Base-by-base conservation (phyloP, 2,329 filamentous ascomycete genomes). In the Pseudopyricularia cyperi region DNA sequence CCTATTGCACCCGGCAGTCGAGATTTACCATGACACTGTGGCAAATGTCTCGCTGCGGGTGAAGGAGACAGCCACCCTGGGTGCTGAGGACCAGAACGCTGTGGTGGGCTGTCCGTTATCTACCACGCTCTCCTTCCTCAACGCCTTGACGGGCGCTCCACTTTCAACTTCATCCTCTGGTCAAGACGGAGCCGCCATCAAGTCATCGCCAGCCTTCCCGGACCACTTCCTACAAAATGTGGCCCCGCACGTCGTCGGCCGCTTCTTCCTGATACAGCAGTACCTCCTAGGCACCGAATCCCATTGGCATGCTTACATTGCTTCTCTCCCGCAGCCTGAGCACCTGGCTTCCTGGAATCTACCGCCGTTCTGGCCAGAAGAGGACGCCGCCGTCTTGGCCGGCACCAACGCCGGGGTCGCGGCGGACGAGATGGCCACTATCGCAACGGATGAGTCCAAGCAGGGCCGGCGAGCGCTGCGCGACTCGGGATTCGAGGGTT, bases 241-340 rank as follows among this genome's bases (percentile, higher is more conserved):
- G 2, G 74, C 75, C 1, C 73, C 79, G 0, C 76, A 85, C 57
- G 77, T 85, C 53, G 66, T 82, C 48, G 75, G 79, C 8, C 75
- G 82, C 4, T 84, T 88, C 65, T 83, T 86, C 56, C 71, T 89
- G 6, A 73, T 86, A 61, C 78, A 82, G 55, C 79, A 89, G 62
- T 82, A 80, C 60, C 69, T 88, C 32, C 65, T 74, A 2, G 77
- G 76, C 1, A 52, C 65, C 2, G 60, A 71, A 2, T 85, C 84
- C 0, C 79, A 77, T 57, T 89, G 85, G 85, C 73, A 70, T 62
- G 75, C 80, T 1, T 89, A 89, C 64, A 77, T 89, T 56, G 66
- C 68, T 9, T 76, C 77, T 0, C 70, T 89, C 0, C 84, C 85
- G 1, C 77, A 80, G 54, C 82, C 82, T 0, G 71, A 74, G 9